A percentile compares a stretch with the other conserved stretches of the same genome.
phyloP scores from a whole-genome alignment of 2,329 filamentous ascomycete genomes.

The Xenosphaeropsis pyriputrescens region DNA sequence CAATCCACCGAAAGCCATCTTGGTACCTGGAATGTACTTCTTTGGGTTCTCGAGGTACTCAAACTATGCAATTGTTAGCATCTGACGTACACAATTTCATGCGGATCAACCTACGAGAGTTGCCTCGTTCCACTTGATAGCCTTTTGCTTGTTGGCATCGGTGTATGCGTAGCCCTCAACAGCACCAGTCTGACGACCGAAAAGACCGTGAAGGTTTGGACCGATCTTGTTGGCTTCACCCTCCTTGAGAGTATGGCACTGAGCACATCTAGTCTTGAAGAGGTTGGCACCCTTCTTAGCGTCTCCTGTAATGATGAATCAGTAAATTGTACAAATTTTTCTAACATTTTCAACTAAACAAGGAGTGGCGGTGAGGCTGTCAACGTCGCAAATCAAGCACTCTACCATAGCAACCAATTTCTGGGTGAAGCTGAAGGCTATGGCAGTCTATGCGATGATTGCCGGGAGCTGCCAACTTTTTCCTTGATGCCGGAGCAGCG shows the following conservation, averaged over 20 bases:
- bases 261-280: constrained; percentile 97
- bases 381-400: neutral
- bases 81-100: neutral
- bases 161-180: constrained; percentile 94
- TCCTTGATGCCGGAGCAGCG: no score
- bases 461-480: no score
- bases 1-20: constrained; percentile 99
- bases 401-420: no score
- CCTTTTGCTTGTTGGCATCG: constrained; percentile 98
- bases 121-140: constrained; percentile 72
- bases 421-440: no score
- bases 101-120: constrained; percentile 50
- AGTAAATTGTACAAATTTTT: constrained; percentile 16
- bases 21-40: constrained; percentile 99
- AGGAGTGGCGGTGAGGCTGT: neutral
- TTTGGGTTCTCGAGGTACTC: constrained; percentile 99
- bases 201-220: constrained; percentile 92
- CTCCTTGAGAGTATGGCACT: constrained; percentile 93
- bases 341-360: neutral
- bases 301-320: constrained; percentile 47
- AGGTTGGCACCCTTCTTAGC: constrained; percentile 93
- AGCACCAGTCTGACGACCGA: constrained; percentile 86
- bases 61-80: constrained; percentile 43
- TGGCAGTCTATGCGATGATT: no score
- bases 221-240: constrained; percentile 96